Base-by-base conservation (phyloP, 1,284 basidiomycete genomes). In the Sporisorium exsertum region DNA sequence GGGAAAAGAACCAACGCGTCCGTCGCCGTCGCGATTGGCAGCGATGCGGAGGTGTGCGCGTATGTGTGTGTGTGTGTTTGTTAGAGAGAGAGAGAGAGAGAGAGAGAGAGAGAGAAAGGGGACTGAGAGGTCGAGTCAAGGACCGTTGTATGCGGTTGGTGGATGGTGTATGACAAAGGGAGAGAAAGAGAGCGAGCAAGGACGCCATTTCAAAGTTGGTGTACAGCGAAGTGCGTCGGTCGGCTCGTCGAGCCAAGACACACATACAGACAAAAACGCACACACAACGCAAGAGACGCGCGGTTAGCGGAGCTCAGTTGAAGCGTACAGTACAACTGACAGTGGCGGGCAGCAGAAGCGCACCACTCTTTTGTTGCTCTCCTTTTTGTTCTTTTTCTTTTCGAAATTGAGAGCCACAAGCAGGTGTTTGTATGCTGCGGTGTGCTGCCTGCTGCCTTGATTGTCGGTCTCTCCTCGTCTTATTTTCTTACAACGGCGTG, bases 81-180 rank as follows among this genome's bases (percentile, higher is more conserved):
- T n/a, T n/a, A n/a, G n/a, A n/a, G n/a, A n/a, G n/a, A n/a, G n/a
- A n/a, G n/a, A n/a, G n/a, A n/a, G n/a, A n/a, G n/a, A n/a, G n/a
- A n/a, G n/a, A n/a, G n/a, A n/a, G n/a, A n/a, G 40, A 46, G 20
- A 1, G 47, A 29, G 37, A 43, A 26, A 15, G 2, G 22, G 22
- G 10, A 32, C 5, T 10, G 29, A 29, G 26, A 29, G 47, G 26
- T 18, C 3, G 47, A 46, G 45, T 10, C 3, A 22, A 35, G 50
- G 49, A 37, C 50, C 33, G 37, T 54, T 54, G 52, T 54, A 54
- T 54, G 52, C 52, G 37, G 37, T 54, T 37, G 24, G 35, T 42
- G 24, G 24, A 42, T 4, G 52, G 37, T 7, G 46, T 49, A 29
- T 20, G 47, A 50, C 27, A 22, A 43, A 27, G n/a, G 37, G 24